Conservation (phyloP, 768 basidiomycete genomes). For the Russula lepida region DNA sequence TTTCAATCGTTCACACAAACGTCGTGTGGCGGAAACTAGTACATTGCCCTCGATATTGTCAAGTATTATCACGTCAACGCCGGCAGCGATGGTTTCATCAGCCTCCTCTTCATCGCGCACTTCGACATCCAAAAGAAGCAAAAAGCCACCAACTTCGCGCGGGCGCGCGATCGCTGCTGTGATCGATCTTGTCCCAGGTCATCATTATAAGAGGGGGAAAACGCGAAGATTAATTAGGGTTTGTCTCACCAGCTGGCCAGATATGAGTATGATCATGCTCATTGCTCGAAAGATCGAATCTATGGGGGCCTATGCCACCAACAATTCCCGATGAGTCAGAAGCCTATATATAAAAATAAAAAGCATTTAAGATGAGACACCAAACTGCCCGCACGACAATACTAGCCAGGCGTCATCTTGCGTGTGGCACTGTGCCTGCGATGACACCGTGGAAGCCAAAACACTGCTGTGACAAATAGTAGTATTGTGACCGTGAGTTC, state of each 20-base stretch:
- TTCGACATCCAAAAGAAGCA: constrained; percentile 81
- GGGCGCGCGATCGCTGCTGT: constrained; percentile 32
- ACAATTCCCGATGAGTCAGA: constrained; percentile 97
- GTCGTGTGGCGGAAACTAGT: constrained; percentile 56
- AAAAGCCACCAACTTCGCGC: constrained; percentile 88
- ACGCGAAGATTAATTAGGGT: not conserved
- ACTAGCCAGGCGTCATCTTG: not conserved
- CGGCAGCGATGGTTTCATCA: constrained; percentile 93
- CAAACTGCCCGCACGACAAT: not conserved
- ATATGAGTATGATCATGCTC: constrained; percentile 99
- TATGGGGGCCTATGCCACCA: constrained; percentile 91
- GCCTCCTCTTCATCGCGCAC: constrained; percentile 84
- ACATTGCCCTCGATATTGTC: constrained; percentile 57
- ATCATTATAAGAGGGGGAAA: constrained; percentile 34
- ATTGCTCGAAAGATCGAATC: constrained; percentile 96
- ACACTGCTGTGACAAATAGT: constrained; percentile 44
- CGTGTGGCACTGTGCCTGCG: not conserved
- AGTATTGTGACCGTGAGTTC: not conserved
- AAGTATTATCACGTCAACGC: constrained; percentile 81
- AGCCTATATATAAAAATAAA: no score
- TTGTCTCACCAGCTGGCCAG: constrained; percentile 79
- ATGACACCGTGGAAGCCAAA: constrained; percentile 44
- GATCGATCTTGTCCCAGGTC: not conserved
- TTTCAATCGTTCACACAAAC: constrained; percentile 70
- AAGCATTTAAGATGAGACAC: not conserved